A percentile compares a stretch with the other conserved stretches of the same genome.
phyloP scores from a whole-genome alignment of 2,329 filamentous ascomycete genomes.

The Cercospora sesami region DNA sequence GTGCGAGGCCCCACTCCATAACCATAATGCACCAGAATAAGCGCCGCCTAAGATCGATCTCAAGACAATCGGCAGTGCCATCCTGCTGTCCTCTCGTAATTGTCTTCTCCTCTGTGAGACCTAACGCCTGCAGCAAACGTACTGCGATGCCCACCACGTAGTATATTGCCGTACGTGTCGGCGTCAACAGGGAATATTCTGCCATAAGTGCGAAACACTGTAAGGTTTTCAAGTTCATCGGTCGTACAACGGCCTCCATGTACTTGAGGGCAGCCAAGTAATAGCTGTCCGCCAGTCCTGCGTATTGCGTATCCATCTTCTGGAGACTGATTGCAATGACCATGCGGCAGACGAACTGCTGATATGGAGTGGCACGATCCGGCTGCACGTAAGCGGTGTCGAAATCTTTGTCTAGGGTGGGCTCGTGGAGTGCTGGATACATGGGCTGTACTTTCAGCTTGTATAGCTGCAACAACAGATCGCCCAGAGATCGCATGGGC shows the following conservation, averaged over 20 bases:
- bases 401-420: constrained; percentile 71
- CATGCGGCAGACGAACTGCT: constrained; percentile 86
- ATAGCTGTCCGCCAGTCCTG: constrained; percentile 92
- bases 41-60: constrained; percentile 85
- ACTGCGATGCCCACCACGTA: constrained; percentile 88
- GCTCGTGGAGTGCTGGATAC: constrained; percentile 83
- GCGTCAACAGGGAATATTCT: constrained; percentile 88
- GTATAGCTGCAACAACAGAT: constrained; percentile 80
- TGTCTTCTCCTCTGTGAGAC: constrained; percentile 84
- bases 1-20: constrained; percentile 85
- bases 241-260: constrained; percentile 77
- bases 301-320: constrained; percentile 83
- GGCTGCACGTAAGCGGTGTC: constrained; percentile 75
- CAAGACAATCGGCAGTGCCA: constrained; percentile 65
- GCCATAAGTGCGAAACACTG: constrained; percentile 87
- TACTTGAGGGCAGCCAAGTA: constrained; percentile 85
- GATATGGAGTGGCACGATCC: constrained; percentile 58
- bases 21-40: constrained; percentile 84
- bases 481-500: constrained; percentile 71
- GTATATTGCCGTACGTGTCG: constrained; percentile 87
- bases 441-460: constrained; percentile 87
- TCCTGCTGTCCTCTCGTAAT: constrained; percentile 65
- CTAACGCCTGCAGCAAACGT: constrained; percentile 83
- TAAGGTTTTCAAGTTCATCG: constrained; percentile 86
- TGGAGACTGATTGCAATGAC: constrained; percentile 94